Evolutionary conservation across 2,329 filamentous ascomycete species (phyloP).

Genomic region (Didymella lethalis): DNA sequence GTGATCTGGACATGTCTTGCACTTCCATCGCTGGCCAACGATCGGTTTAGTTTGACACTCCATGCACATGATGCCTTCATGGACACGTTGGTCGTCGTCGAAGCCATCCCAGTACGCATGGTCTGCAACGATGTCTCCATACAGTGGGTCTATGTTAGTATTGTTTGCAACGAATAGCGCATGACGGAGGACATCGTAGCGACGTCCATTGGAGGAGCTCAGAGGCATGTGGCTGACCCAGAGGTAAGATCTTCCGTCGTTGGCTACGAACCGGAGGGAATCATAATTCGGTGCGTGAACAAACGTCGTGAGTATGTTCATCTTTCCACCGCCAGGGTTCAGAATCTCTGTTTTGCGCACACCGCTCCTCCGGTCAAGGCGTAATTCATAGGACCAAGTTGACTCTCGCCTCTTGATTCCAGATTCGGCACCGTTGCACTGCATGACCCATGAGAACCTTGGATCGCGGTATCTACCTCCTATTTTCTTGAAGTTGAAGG

Average conservation of each 20-base stretch:
- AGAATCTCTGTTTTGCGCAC: constrained; percentile 40
- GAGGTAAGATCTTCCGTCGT: constrained; percentile 38
- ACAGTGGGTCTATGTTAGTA: constrained; percentile 38
- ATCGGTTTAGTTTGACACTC: constrained; percentile 35
- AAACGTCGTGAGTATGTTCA: constrained; percentile 39
- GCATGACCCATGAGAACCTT: constrained; percentile 41
- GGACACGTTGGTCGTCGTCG: constrained; percentile 23
- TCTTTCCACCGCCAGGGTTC: constrained; percentile 22
- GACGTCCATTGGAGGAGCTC: constrained; percentile 31
- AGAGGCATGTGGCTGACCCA: constrained; percentile 44
- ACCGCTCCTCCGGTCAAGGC: constrained; percentile 31
- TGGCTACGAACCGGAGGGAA: constrained; percentile 41
- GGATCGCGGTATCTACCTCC: constrained; percentile 39
- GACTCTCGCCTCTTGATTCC: constrained; percentile 11
- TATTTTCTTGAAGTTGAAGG: constrained; percentile 37
- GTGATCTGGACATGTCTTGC: constrained; percentile 36
- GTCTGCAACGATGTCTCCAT: constrained; percentile 47
- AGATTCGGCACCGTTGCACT: constrained; percentile 15
- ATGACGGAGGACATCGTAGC: constrained; percentile 45
- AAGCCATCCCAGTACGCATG: constrained; percentile 48
- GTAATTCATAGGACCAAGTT: constrained; percentile 41
- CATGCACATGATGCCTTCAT: constrained; percentile 27
- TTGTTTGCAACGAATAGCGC: constrained; percentile 40
- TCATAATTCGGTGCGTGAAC: constrained; percentile 45
- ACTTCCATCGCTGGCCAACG: constrained; percentile 38